Base-by-base conservation (phyloP, 192 early-diverging fungal genomes). In the Neocallimastix lanati region DNA sequence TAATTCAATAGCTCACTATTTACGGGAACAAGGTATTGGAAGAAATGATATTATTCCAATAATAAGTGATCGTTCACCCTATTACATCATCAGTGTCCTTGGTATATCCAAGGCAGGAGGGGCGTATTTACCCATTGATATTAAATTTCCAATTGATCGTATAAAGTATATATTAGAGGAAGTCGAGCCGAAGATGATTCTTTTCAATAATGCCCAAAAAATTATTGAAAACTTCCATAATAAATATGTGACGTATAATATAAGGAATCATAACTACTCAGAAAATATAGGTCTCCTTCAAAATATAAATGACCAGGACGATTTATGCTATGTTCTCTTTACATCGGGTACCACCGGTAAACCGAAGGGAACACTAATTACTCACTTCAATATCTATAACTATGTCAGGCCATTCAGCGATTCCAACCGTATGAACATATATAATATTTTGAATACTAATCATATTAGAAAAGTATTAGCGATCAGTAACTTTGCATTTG, bases 61-160 rank as follows among this genome's bases (percentile, higher is more conserved):
- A 21, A 50, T 50, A 21, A 50, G 40, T 50, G 40, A 50, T 50
- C 40, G 40, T 50, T 50, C 40, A 16, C 40, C 40, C 14, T 50
- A 50, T 50, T 50, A 50, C 21, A 50, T 50, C 21, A 80, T 84
- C 76, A 78, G 77, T 28, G 29, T 84, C 21, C 38, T 85, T 0
- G 84, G 35, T 7, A 76, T 85, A 11, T 78, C 84, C 2, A 85
- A 85, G 30, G 78, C 82, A 33, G 84, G 84, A 12, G 84, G 78
- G 28, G 84, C 84, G 0, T 85, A 85, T 80, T 82, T 85, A 15
- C 82, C 83, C 13, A 36, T 85, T 27, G 84, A 85, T 79, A 81
- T 82, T 25, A 67, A 81, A 1, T 85, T 76, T 77, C 76, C 84
- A 7, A 83, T 77, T 30, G 79, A 83, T 13, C 81, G 84, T 38